phyloP scores from a whole-genome alignment of 331 rosid genomes.

The Rosa hybrid region DNA sequence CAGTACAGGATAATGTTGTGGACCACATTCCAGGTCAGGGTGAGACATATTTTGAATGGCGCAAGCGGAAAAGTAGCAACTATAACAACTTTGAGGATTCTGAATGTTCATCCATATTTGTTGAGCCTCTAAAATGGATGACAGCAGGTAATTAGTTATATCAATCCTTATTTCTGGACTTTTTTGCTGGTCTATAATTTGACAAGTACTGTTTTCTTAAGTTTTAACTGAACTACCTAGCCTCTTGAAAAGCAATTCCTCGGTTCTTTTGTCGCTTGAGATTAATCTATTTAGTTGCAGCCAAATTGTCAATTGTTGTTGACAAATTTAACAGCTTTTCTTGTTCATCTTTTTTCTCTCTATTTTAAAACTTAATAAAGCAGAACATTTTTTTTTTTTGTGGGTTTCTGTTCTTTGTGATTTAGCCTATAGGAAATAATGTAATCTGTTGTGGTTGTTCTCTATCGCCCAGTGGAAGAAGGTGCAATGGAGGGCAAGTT shows the following conservation, averaged over 20 bases:
- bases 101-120: slow-evolving; percentile 87
- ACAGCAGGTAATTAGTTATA: slow-evolving; percentile 64
- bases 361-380: not conserved
- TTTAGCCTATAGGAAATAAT: slow-evolving; percentile 6
- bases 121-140: slow-evolving; percentile 98
- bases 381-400: not conserved
- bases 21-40: no score
- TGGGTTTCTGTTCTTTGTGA: not conserved
- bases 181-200: not conserved
- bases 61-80: no score
- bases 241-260: not conserved
- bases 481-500: slow-evolving; percentile 94
- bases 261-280: not conserved
- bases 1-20: no score
- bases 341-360: not conserved
- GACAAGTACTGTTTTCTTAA: not conserved
- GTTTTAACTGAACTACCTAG: not conserved
- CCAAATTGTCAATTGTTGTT: not conserved
- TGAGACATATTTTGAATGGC: no score
- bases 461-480: slow-evolving; percentile 70
- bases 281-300: not conserved
- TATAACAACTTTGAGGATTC: not conserved
- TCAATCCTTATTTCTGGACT: not conserved
- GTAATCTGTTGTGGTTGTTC: slow-evolving; percentile 16
- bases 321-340: not conserved